A percentile compares a stretch with the other conserved stretches of the same genome.
These are phyloP conservation scores for Phytophthora macrochlamydospora DNA, from an alignment of 352 stramenopile species.

Conservation along the genomic window DNA sequence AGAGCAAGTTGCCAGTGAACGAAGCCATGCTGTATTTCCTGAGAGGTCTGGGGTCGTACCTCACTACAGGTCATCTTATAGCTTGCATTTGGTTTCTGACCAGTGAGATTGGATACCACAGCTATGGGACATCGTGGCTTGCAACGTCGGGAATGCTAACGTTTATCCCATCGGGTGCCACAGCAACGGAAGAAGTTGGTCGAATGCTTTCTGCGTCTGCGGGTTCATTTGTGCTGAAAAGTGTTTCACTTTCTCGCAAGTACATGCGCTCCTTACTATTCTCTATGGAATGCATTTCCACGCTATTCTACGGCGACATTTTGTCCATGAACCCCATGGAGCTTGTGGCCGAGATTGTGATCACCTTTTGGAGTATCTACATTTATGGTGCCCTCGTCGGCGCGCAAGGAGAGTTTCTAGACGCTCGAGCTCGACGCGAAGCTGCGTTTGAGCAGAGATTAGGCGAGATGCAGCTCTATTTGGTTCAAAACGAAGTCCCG, in stretches of 20 bases:
- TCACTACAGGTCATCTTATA: constrained; percentile 67
- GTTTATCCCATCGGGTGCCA: constrained; percentile 4
- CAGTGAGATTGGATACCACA: constrained; percentile 41
- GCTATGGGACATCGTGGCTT: constrained; percentile 60
- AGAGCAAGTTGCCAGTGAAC: constrained; percentile 45
- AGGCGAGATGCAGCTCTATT: constrained; percentile 70
- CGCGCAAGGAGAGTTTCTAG: constrained; percentile 56
- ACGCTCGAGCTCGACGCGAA: constrained; percentile 47
- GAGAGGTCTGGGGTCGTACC: constrained; percentile 50
- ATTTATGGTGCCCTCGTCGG: constrained; percentile 72
- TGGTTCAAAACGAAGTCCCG: constrained; percentile 70
- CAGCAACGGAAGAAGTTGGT: constrained; percentile 10
- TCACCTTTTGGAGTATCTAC: constrained; percentile 73
- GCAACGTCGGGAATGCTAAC: constrained; percentile 61
- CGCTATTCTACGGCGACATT: constrained; percentile 74
- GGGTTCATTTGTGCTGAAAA: constrained; percentile 2
- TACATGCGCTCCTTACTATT: constrained; percentile 73
- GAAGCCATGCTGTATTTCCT: constrained; percentile 57
- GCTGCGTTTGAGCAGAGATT: constrained; percentile 71
- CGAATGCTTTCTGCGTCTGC: constrained; percentile 16
- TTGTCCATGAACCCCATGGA: constrained; percentile 71
- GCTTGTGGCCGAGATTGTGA: constrained; percentile 55
- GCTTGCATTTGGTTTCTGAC: constrained; percentile 64
- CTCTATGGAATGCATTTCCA: constrained; percentile 68
- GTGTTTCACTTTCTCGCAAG: constrained; percentile 53